Evolutionary conservation across 345 rosid species (phyloP), one percentile per base, ranked within the genome.

Genomic region (Capsella bursapastoris): DNA sequence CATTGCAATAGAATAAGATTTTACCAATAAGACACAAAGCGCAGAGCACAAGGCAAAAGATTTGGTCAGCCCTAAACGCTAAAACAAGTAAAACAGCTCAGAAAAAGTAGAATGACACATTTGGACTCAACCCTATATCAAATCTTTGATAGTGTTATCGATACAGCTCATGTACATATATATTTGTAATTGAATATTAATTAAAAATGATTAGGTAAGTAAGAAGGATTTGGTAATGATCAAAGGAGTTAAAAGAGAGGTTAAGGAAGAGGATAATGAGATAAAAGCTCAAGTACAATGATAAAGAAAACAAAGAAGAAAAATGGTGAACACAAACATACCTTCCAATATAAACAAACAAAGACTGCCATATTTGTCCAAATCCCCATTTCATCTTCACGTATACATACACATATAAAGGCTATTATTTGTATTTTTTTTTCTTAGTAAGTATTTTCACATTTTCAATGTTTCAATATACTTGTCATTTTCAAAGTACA

Each of bases 301-400:
- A 47, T 57, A 73, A 57, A 65, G 78, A 74, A 65, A 74, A 74
- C 78, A 74, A 74, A 66, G 51, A 74, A 28, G 78, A 74, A 47
- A 37, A 57, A 13, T 31, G 59, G 32, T 48, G 59, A 48, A 57
- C 78, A 74, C 72, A 65, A 66, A 37, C 66, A 35, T 74, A 32
- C 66, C 66, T 40, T 74, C 34, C 28, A 15, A 57, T 66, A 74
- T 25, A 22, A 22, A 72, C 77, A 72, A 73, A 73, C 72, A 73
- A 73, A 48, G 9, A 73, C 59, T 57, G 66, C 59, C 59, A 73
- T 37, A 47, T 65, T 57, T 37, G 65, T 64, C 65, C 77, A 64
- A 44, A 56, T 22, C 38, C 40, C 57, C 43, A 56, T 55, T 22
- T 64, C 71, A 73, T 29, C 22, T 52, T 62, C 53, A 71, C 25